Evolutionary conservation across 1,284 basidiomycete genomes (phyloP), one percentile per base, ranked within the genome.

Genomic region (Inonotus obliquus): DNA sequence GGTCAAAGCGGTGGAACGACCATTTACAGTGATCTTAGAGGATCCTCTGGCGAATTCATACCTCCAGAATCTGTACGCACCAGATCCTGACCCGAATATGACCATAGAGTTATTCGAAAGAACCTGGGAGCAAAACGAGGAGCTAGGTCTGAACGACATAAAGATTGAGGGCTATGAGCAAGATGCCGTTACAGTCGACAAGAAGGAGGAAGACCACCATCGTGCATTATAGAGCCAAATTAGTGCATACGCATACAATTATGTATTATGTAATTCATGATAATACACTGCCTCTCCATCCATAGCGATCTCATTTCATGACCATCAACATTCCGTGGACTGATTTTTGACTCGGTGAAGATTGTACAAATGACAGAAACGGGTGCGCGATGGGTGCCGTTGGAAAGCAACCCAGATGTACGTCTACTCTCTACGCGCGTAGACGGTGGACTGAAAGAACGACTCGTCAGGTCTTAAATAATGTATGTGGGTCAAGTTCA

Each of bases 31-130:
- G 64, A 91, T 99, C 69, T 78, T 99, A 19, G 96, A 99, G 70
- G 97, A 99, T 72, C 96, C 97, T 2, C 78, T 99, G 38, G 89
- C 93, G 19, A 98, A 98, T 75, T 96, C 93, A 21, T 97, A 98
- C 73, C 80, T 99, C 54, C 97, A 99, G 74, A 98, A 96, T 74
- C 73, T 96, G 17, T 98, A 94, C 70, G 93, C 93, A 0, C 94
- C 93, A 4, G 94, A 96, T 69, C 86, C 91, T 0, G 94, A 96
- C 70, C 94, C 94, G 10, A 93, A 94, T 69, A 93, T 97, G 92
- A 82, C 75, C 57, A 85, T 91, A 55, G 92, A 92, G 70, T 75
- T 75, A 64, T 99, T 98, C 71, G 89, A 93, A 35, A 81, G 97
- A 57, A 85, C 86, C 5, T 91, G 84, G 78, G 86, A 95, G 60